Conservation (phyloP, 1,284 basidiomycete species). For the Trichosporon inkin region DNA sequence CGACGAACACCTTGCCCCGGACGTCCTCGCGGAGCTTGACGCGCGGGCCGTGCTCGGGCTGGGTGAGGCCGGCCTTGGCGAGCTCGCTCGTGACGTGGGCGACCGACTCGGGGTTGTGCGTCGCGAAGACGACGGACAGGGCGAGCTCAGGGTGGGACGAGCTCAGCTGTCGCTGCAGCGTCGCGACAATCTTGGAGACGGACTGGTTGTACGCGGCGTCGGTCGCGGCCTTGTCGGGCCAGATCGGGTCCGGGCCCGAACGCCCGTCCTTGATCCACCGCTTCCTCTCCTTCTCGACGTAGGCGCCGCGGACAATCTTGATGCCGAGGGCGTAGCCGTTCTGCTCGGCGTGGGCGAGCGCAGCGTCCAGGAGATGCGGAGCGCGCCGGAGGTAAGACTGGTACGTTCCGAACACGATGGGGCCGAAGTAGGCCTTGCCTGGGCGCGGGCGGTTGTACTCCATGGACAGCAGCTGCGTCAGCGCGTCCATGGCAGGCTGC, state of each 20-base stretch:
- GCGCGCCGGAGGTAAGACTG: conserved; percentile 70
- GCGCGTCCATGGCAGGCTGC: conserved; percentile 75
- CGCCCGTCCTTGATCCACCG: conserved; percentile 44
- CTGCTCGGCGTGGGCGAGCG: conserved; percentile 64
- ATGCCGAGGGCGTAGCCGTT: conserved; percentile 78
- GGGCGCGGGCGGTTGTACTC: conserved; percentile 61
- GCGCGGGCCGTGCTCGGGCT: conserved; percentile 4
- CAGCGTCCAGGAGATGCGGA: conserved; percentile 62
- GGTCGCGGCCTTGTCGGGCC: conserved; percentile 59
- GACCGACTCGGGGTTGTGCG: conserved; percentile 73
- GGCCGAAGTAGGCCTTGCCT: conserved; percentile 30
- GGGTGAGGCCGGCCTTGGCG: conserved; percentile 59
- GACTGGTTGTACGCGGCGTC: conserved; percentile 75
- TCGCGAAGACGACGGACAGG: conserved; percentile 74
- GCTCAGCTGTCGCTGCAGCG: conserved; percentile 48
- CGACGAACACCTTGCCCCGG: conserved; percentile 65
- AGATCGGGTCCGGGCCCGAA: conserved; percentile 50
- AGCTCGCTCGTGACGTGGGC: conserved; percentile 62
- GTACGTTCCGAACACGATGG: conserved; percentile 60
- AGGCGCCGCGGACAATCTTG: conserved; percentile 93
- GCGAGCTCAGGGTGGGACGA: conserved; percentile 50
- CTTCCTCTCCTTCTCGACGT: conserved; percentile 68
- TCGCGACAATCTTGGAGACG: conserved; percentile 59
- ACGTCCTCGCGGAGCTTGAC: conserved; percentile 18
- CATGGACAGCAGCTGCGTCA: conserved; percentile 67